phyloP scores from a whole-genome alignment of 306 rosid species.

The Elaeagnus macrophylla region DNA sequence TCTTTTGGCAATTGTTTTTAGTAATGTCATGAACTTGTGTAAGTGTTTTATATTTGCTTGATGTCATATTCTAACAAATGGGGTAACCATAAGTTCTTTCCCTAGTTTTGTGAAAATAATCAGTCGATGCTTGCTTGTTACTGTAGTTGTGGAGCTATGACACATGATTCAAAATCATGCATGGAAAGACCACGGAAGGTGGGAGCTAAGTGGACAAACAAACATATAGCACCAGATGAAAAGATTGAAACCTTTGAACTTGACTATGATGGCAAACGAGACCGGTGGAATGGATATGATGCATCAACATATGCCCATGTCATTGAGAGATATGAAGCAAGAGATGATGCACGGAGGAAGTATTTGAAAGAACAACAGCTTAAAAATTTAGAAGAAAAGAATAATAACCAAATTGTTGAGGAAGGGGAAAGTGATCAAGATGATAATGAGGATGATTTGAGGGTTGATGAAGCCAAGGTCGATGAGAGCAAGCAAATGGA shows the following conservation, averaged over 20 bases:
- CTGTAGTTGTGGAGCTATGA: constrained; percentile 60
- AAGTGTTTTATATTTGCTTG: no score
- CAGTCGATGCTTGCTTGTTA: neutral
- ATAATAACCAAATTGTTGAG: constrained; percentile 31
- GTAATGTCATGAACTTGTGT: no score
- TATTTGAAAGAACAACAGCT: constrained; percentile 49
- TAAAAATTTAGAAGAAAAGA: constrained; percentile 47
- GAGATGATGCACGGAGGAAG: constrained; percentile 51
- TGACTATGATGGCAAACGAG: constrained; percentile 64
- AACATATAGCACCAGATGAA: constrained; percentile 66
- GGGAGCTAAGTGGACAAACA: constrained; percentile 64
- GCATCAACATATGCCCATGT: constrained; percentile 41
- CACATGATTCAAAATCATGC: constrained; percentile 42
- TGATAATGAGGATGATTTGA: constrained; percentile 47
- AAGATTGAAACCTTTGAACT: constrained; percentile 61
- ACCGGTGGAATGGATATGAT: constrained; percentile 74
- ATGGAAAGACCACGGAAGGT: constrained; percentile 56
- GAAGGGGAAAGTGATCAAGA: constrained; percentile 37
- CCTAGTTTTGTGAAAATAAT: neutral
- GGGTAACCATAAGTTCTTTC: neutral
- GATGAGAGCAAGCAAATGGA: constrained; percentile 70
- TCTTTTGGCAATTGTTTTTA: no score
- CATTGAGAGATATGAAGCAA: constrained; percentile 52
- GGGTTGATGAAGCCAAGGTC: constrained; percentile 66
- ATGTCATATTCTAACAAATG: no score